phyloP scores from a whole-genome alignment of 2,329 filamentous ascomycete genomes.

The Aureobasidium sp. region DNA sequence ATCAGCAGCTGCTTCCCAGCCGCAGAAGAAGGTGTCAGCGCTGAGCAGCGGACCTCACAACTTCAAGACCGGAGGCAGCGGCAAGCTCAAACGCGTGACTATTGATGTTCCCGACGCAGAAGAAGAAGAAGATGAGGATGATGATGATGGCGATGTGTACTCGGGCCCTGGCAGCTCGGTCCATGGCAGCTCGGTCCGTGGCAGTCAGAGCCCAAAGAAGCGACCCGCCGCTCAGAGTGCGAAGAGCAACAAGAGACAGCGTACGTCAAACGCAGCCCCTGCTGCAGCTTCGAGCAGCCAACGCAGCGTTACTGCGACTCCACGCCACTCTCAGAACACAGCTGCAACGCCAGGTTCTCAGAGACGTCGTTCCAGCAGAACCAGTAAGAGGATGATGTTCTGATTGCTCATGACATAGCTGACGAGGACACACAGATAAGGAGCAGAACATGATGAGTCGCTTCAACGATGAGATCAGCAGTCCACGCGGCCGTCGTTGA shows the following conservation, averaged over 20 bases:
- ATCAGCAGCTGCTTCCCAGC: not conserved
- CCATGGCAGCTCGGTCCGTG: not conserved
- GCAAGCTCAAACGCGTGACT: not conserved
- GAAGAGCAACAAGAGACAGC: not conserved
- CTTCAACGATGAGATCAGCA: slow-evolving; percentile 1
- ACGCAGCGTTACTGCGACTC: not conserved
- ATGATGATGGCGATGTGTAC: not conserved
- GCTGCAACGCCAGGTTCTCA: not conserved
- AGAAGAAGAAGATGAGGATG: not conserved
- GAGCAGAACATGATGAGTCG: slow-evolving; percentile 6
- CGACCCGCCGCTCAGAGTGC: not conserved
- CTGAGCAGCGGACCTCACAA: slow-evolving; percentile 7
- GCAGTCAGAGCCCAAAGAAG: not conserved
- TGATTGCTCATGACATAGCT: not conserved
- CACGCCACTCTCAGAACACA: not conserved
- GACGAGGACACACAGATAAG: not conserved
- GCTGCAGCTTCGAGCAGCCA: not conserved
- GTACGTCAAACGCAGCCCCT: not conserved
- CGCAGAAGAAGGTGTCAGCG: slow-evolving; percentile 3
- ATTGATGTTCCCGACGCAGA: not conserved
- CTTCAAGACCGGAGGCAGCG: not conserved
- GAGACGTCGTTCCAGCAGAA: slow-evolving; percentile 4
- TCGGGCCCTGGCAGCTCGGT: not conserved
- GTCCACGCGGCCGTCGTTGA: not conserved
- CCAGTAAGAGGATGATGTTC: not conserved